A percentile compares a stretch with the other conserved stretches of the same genome.
Evolutionary conservation across 1,139 yeast species (phyloP).

Genomic region (Hyphopichia fennica): DNA sequence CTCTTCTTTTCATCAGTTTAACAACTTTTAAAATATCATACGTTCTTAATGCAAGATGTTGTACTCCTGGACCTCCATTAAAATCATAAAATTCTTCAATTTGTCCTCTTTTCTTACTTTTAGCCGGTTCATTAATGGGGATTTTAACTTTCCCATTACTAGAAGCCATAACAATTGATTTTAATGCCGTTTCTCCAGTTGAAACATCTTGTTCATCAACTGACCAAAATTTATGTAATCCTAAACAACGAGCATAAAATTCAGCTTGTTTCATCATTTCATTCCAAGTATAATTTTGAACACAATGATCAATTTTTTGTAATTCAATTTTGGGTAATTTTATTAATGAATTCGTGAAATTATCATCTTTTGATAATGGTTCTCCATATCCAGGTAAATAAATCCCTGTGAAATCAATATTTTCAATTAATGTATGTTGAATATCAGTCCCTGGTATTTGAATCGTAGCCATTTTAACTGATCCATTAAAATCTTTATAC

Average conservation of each 20-base stretch:
- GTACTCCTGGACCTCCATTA: constrained; percentile 79
- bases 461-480: constrained; percentile 54
- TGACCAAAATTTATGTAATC: constrained; percentile 80
- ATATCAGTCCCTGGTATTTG: constrained; percentile 61
- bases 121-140: constrained; percentile 85
- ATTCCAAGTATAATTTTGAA: constrained; percentile 74
- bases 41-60: constrained; percentile 73
- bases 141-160: constrained; percentile 65
- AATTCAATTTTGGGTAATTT: constrained; percentile 37
- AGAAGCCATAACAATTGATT: constrained; percentile 76
- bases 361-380: constrained; percentile 3
- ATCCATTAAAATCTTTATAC: constrained; percentile 48
- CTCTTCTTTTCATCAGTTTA: constrained; percentile 51
- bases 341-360: constrained; percentile 9
- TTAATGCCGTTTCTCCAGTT: constrained; percentile 67
- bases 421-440: constrained; percentile 65
- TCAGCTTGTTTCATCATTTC: constrained; percentile 58
- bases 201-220: constrained; percentile 75
- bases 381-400: constrained; percentile 59
- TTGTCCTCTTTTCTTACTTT: constrained; percentile 65
- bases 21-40: constrained; percentile 60
- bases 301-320: constrained; percentile 68
- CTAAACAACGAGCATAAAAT: constrained; percentile 61
- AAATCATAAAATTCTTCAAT: constrained; percentile 79
- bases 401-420: constrained; percentile 41